phyloP scores from a whole-genome alignment of 768 basidiomycete genomes.

The Terana coerulea region DNA sequence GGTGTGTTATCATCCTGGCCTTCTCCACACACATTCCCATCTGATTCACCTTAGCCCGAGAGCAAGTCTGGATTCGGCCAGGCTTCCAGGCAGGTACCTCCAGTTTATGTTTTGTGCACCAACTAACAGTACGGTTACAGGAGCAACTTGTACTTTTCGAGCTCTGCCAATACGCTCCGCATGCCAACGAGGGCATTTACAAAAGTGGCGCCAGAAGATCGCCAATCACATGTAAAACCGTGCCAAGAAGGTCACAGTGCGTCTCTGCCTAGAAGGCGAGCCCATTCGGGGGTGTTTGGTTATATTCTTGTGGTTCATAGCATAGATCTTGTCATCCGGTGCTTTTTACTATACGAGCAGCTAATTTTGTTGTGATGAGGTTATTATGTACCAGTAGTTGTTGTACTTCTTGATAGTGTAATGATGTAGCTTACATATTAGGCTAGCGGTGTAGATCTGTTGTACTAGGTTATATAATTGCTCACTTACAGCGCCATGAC shows the following conservation, averaged over 20 bases:
- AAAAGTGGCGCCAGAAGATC: slow-evolving; percentile 58
- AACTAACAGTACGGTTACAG: slow-evolving; percentile 3
- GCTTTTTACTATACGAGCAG: too few species aligned
- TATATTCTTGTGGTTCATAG: too few species aligned
- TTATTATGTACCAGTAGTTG: background rate
- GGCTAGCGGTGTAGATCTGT: too few species aligned
- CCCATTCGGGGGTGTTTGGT: too few species aligned
- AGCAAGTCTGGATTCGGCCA: slow-evolving; percentile 77
- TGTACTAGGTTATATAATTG: too few species aligned
- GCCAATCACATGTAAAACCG: slow-evolving; percentile 41
- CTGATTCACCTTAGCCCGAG: slow-evolving; percentile 44
- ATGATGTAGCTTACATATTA: background rate
- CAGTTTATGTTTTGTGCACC: background rate
- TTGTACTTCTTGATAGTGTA: background rate
- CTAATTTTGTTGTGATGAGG: too few species aligned
- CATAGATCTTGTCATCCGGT: background rate
- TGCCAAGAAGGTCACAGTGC: too few species aligned
- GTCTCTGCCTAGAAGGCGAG: too few species aligned
- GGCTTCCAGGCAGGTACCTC: slow-evolving; percentile 49
- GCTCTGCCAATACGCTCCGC: slow-evolving; percentile 65
- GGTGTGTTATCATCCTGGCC: slow-evolving; percentile 34
- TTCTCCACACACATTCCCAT: background rate
- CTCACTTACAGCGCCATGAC: background rate
- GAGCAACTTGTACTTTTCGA: slow-evolving; percentile 76
- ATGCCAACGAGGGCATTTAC: slow-evolving; percentile 60